These are phyloP conservation scores for Dendrobium catenatum DNA, from an alignment of 106 monocot genomes.

Conservation along the genomic window DNA sequence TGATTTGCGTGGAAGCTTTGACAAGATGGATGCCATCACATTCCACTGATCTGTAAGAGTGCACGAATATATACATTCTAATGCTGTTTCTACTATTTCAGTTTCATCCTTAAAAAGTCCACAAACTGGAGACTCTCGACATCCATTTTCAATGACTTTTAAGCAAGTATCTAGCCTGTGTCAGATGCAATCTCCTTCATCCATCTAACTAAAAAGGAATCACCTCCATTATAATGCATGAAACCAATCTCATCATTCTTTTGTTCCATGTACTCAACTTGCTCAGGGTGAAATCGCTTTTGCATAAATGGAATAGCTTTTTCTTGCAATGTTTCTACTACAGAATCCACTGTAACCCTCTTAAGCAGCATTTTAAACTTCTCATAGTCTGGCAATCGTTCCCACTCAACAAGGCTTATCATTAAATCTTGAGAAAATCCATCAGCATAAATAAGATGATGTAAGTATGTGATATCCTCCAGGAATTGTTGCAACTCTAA, in stretches of 20 bases:
- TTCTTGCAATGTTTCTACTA: slow-evolving; percentile 48
- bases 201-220: slow-evolving; percentile 69
- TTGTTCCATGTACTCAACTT: slow-evolving; percentile 7
- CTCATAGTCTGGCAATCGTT: slow-evolving; percentile 73
- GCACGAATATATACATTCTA: slow-evolving; percentile 76
- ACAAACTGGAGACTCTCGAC: slow-evolving; percentile 42
- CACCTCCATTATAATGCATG: slow-evolving; percentile 15
- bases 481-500: slow-evolving; percentile 49
- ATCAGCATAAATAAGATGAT: slow-evolving; percentile 64
- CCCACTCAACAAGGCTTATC: slow-evolving; percentile 67
- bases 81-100: slow-evolving; percentile 56
- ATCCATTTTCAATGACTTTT: slow-evolving; percentile 71
- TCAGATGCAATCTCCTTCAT: slow-evolving; percentile 71
- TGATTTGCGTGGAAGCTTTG: slow-evolving; percentile 49
- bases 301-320: slow-evolving; percentile 85
- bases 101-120: slow-evolving; percentile 60
- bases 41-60: slow-evolving; percentile 79
- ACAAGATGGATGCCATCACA: slow-evolving; percentile 74
- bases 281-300: slow-evolving; percentile 11
- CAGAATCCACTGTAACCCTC: slow-evolving; percentile 45
- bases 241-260: slow-evolving; percentile 3
- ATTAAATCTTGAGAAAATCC: slow-evolving; percentile 41
- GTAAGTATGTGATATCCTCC: slow-evolving; percentile 71
- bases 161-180: slow-evolving; percentile 66
- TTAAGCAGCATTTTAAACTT: slow-evolving; percentile 81